phyloP scores from a whole-genome alignment of 805 yeast genomes.

The Candida khao-thaluensis region DNA sequence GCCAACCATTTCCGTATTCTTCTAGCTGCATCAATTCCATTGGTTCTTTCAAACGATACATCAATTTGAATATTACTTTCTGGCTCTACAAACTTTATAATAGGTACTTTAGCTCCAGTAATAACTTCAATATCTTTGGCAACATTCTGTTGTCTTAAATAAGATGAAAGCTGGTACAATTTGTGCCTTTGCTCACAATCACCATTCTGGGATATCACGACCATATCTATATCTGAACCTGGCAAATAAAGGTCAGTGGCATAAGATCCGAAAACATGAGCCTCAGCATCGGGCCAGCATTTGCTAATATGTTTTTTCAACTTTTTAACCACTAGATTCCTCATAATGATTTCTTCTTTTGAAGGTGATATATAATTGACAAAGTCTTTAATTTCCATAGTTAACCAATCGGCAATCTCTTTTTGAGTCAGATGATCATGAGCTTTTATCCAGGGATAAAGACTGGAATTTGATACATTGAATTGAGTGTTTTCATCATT shows the following conservation, averaged over 20 bases:
- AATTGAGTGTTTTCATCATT: conserved; percentile 34
- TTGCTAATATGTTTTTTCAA: conserved; percentile 51
- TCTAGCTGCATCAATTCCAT: conserved; percentile 81
- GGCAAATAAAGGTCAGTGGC: conserved; percentile 93
- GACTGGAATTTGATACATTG: conserved; percentile 24
- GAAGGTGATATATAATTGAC: conserved; percentile 85
- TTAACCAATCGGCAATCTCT: conserved; percentile 84
- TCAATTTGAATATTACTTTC: conserved; percentile 73
- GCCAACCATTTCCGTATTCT: conserved; percentile 73
- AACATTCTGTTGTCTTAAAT: conserved; percentile 56
- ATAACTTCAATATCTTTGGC: conserved; percentile 80
- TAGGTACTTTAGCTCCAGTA: conserved; percentile 90
- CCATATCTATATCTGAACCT: conserved; percentile 95
- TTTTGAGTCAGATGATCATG: conserved; percentile 75
- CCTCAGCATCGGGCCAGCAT: conserved; percentile 77
- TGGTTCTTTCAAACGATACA: conserved; percentile 81
- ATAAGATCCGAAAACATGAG: conserved; percentile 88
- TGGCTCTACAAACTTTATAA: conserved; percentile 84
- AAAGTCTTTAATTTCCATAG: conserved; percentile 81
- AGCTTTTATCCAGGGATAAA: conserved; percentile 74
- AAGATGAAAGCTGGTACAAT: conserved; percentile 70
- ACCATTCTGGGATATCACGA: conserved; percentile 62
- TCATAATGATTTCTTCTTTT: conserved; percentile 60
- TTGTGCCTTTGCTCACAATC: conserved; percentile 61
- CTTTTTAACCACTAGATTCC: conserved; percentile 64